phyloP scores from a whole-genome alignment of 1,284 basidiomycete species.

The Cystobasidiaceae sp. region DNA sequence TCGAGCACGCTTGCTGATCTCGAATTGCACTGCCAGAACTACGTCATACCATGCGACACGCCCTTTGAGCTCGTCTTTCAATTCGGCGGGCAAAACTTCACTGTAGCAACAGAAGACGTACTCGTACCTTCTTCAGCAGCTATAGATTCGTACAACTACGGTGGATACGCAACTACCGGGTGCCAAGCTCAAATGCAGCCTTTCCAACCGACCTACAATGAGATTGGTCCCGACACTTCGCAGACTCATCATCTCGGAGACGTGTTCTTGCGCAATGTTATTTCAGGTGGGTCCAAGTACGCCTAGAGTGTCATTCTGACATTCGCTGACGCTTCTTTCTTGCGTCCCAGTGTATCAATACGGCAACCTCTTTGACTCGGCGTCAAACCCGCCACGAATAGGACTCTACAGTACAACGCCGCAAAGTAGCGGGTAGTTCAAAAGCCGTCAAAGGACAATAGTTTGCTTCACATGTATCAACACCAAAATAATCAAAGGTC shows the following conservation, averaged over 20 bases:
- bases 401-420: slow-evolving; percentile 21
- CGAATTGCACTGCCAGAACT: background rate
- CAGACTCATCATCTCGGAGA: slow-evolving; percentile 30
- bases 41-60: slow-evolving; percentile 22
- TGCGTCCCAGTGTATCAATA: slow-evolving; percentile 15
- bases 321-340: background rate
- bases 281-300: slow-evolving; percentile 11
- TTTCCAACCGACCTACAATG: slow-evolving; percentile 26
- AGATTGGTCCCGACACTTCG: slow-evolving; percentile 25
- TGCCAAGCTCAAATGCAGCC: slow-evolving; percentile 32
- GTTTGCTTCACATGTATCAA: background rate
- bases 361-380: slow-evolving; percentile 15
- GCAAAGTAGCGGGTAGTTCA: background rate
- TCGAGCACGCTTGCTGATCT: background rate
- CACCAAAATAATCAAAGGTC: background rate
- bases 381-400: slow-evolving; percentile 28
- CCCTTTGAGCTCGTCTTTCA: slow-evolving; percentile 27
- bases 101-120: slow-evolving; percentile 19
- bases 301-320: background rate
- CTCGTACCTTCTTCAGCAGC: slow-evolving; percentile 20
- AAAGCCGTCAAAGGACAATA: slow-evolving; percentile 1
- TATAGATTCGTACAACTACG: slow-evolving; percentile 24
- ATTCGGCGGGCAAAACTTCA: slow-evolving; percentile 23
- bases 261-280: slow-evolving; percentile 29
- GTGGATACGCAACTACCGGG: slow-evolving; percentile 19